These are phyloP conservation scores for Danielia oregonensis DNA, from an alignment of 805 yeast genomes.

Conservation along the genomic window DNA sequence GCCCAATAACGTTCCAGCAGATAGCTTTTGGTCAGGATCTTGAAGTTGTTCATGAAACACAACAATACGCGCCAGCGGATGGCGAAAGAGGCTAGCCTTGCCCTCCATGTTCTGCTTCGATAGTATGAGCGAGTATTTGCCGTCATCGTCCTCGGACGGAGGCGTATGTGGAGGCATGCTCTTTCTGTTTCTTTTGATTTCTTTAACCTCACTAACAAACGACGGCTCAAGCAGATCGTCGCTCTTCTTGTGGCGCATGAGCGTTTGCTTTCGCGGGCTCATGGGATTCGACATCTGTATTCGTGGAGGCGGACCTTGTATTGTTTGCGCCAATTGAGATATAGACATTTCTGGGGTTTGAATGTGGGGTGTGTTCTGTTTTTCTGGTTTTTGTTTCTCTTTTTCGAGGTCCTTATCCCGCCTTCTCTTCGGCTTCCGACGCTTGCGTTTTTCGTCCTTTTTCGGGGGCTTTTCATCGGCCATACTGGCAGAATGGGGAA, in stretches of 20 bases:
- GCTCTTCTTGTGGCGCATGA: slow-evolving; percentile 35
- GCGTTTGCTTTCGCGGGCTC: slow-evolving; percentile 38
- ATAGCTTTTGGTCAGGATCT: slow-evolving; percentile 8
- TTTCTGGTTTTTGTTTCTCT: not conserved
- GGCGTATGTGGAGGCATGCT: slow-evolving; percentile 1
- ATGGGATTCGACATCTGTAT: slow-evolving; percentile 1
- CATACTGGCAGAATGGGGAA: slow-evolving; percentile 1
- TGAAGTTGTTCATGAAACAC: slow-evolving; percentile 34
- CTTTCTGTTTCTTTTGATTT: slow-evolving; percentile 17
- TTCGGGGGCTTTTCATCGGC: not conserved
- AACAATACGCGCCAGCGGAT: slow-evolving; percentile 28
- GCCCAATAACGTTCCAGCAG: slow-evolving; percentile 49
- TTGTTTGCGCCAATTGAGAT: too few relatives aligned
- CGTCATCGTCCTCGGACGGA: slow-evolving; percentile 7
- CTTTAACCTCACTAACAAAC: slow-evolving; percentile 27
- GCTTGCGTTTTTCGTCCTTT: not conserved
- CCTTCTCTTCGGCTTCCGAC: slow-evolving; percentile 2
- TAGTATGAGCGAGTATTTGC: slow-evolving; percentile 10
- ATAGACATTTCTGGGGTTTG: too few relatives aligned
- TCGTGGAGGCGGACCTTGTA: too few relatives aligned
- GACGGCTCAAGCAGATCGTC: slow-evolving; percentile 20
- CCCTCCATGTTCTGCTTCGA: slow-evolving; percentile 28
- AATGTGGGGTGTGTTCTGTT: too few relatives aligned
- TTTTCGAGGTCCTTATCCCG: not conserved
- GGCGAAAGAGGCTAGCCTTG: slow-evolving; percentile 33